Evolutionary conservation across 495 filamentous ascomycete species (phyloP).

Genomic region (Aspergillus egyptiacus): DNA sequence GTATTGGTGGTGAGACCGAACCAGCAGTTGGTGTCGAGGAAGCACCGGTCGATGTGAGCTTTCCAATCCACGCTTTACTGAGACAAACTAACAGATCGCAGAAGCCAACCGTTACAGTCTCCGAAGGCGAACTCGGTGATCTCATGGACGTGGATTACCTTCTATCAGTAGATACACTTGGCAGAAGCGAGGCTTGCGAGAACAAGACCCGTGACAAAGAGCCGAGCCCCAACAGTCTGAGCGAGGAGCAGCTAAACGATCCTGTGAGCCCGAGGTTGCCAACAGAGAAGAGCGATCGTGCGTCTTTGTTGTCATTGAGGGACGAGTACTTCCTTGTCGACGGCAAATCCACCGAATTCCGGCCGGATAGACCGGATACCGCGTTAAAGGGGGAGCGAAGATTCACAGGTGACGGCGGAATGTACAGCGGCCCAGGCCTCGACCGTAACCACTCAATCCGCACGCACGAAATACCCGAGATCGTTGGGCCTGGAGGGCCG

Average conservation of each 20-base stretch:
- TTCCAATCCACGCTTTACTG: not conserved
- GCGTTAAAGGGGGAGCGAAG: slow-evolving; percentile 20
- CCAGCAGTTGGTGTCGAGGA: not conserved
- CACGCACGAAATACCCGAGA: slow-evolving; percentile 20
- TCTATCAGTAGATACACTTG: not conserved
- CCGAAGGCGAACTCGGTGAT: not conserved
- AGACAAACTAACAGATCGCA: not conserved
- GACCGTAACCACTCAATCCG: slow-evolving; percentile 17
- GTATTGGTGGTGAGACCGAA: not conserved
- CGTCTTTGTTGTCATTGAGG: slow-evolving; percentile 19
- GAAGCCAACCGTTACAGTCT: not conserved
- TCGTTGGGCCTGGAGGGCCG: slow-evolving; percentile 13
- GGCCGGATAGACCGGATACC: slow-evolving; percentile 24
- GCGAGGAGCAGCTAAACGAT: slow-evolving; percentile 11
- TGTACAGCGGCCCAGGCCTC: slow-evolving; percentile 20
- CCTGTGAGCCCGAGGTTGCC: slow-evolving; percentile 22
- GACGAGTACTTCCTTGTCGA: slow-evolving; percentile 34
- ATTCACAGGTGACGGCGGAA: slow-evolving; percentile 17
- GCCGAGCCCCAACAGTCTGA: slow-evolving; percentile 2
- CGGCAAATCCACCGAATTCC: slow-evolving; percentile 24
- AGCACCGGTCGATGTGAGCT: not conserved
- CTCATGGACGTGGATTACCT: not conserved
- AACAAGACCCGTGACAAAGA: slow-evolving; percentile 1
- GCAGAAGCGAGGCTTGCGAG: not conserved
- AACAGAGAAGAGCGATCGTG: slow-evolving; percentile 22